Evolutionary conservation across 163 green algal species (phyloP).

Genomic region (Chloromonas sp.): DNA sequence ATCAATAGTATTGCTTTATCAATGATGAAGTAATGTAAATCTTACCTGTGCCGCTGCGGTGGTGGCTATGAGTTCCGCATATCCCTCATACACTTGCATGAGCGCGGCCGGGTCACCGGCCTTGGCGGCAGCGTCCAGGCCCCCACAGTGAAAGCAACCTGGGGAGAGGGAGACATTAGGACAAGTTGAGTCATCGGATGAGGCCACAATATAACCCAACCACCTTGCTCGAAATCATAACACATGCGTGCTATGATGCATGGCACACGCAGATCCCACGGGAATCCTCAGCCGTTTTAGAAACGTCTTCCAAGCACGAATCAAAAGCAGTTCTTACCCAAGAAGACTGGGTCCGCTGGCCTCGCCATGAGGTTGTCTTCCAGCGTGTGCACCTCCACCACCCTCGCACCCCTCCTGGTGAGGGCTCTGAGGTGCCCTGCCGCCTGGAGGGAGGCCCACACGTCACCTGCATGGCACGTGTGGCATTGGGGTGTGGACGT

Average conservation of each 20-base stretch:
- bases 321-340: conserved; percentile 9
- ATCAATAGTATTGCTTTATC: too few relatives aligned
- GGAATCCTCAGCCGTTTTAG: too few relatives aligned
- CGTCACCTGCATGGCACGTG: conserved; percentile 47
- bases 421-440: conserved; percentile 49
- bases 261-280: too few relatives aligned
- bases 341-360: conserved; percentile 59
- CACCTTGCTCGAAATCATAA: too few relatives aligned
- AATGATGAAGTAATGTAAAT: background rate
- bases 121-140: conserved; percentile 16
- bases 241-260: too few relatives aligned
- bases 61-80: background rate
- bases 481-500: too few relatives aligned
- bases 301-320: too few relatives aligned
- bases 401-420: conserved; percentile 50
- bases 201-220: too few relatives aligned
- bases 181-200: too few relatives aligned
- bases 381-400: conserved; percentile 72
- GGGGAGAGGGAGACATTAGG: background rate
- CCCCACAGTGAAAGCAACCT: background rate
- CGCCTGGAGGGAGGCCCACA: conserved; percentile 69
- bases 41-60: background rate
- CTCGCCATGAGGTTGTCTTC: conserved; percentile 78
- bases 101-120: conserved; percentile 1
- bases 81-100: background rate